A percentile compares a stretch with the other conserved stretches of the same genome.
Evolutionary conservation across 2,329 filamentous ascomycete species (phyloP).

Genomic region (Herpotrichia juniperi): DNA sequence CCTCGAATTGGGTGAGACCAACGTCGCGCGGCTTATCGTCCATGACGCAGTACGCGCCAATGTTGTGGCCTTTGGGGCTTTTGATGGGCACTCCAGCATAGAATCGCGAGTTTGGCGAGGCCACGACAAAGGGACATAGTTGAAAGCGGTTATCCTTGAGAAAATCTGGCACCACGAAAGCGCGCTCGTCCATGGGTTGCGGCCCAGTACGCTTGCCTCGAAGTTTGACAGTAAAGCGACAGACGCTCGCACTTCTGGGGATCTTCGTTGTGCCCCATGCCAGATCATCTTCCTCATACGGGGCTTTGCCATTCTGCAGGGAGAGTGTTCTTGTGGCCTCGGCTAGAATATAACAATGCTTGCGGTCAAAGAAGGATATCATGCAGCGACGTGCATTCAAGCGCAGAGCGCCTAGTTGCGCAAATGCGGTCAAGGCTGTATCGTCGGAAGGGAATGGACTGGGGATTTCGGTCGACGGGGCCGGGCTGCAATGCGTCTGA

Average conservation of each 20-base stretch:
- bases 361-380: constrained; percentile 48
- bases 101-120: constrained; percentile 48
- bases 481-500: constrained; percentile 15
- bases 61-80: constrained; percentile 61
- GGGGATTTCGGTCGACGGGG: constrained; percentile 14
- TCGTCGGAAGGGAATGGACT: constrained; percentile 33
- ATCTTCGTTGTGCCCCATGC: constrained; percentile 41
- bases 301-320: constrained; percentile 32
- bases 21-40: constrained; percentile 60
- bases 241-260: constrained; percentile 40
- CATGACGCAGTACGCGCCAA: constrained; percentile 66
- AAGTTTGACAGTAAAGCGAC: constrained; percentile 41
- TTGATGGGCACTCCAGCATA: constrained; percentile 67
- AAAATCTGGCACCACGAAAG: constrained; percentile 41
- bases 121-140: constrained; percentile 37
- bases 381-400: constrained; percentile 43
- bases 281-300: constrained; percentile 34
- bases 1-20: constrained; percentile 55
- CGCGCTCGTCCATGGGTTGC: constrained; percentile 25
- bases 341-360: constrained; percentile 43
- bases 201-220: constrained; percentile 20
- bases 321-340: constrained; percentile 41
- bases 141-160: constrained; percentile 47
- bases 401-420: constrained; percentile 46
- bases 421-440: constrained; percentile 44